Evolutionary conservation across 441 rosid genomes (phyloP).

Genomic region (Populus hybrid): DNA sequence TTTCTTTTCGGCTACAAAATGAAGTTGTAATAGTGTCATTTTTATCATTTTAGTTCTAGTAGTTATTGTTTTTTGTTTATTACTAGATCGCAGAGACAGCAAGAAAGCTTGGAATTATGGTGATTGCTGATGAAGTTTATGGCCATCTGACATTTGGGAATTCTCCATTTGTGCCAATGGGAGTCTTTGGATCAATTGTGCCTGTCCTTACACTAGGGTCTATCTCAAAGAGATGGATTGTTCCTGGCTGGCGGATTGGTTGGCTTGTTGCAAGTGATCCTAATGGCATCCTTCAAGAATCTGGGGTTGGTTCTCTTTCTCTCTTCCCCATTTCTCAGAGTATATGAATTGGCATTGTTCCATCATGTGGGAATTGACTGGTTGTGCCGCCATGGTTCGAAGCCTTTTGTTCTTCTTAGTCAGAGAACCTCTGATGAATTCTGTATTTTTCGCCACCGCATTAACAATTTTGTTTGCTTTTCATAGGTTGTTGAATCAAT

Average conservation of each 20-base stretch:
- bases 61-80: not conserved
- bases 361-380: not conserved
- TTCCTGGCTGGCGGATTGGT: slow-evolving; percentile 72
- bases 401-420: not conserved
- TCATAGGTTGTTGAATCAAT: too few relatives aligned
- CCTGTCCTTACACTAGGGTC: slow-evolving; percentile 64
- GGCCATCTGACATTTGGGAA: slow-evolving; percentile 47
- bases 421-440: not conserved
- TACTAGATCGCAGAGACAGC: slow-evolving; percentile 55
- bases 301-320: slow-evolving; percentile 31
- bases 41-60: not conserved
- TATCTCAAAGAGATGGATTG: slow-evolving; percentile 69
- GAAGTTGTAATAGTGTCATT: not conserved
- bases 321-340: not conserved
- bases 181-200: slow-evolving; percentile 45
- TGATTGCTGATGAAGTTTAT: slow-evolving; percentile 71
- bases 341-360: not conserved
- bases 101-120: slow-evolving; percentile 53
- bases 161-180: slow-evolving; percentile 59
- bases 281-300: slow-evolving; percentile 33
- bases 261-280: slow-evolving; percentile 55
- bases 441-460: not conserved
- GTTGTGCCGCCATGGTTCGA: not conserved
- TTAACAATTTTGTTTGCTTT: not conserved
- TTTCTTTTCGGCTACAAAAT: not conserved